A percentile compares a stretch with the other conserved stretches of the same genome.
Conservation (phyloP, 805 yeast genomes). For the Yarrowia osloensis region DNA sequence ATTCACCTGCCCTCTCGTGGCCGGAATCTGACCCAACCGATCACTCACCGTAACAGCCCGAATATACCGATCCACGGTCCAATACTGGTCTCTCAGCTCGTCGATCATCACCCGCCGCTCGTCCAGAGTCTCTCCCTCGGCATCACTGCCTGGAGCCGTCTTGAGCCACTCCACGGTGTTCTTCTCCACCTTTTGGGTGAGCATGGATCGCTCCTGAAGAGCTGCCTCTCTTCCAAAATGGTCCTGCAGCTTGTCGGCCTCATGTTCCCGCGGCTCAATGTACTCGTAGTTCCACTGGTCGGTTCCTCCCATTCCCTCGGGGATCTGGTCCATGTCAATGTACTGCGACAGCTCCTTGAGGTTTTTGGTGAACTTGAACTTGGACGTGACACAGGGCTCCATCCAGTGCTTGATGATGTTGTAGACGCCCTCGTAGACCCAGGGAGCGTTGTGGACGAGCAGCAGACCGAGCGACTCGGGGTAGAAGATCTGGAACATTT, state of each 20-base stretch:
- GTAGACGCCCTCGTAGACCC: slow-evolving; percentile 86
- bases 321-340: slow-evolving; percentile 56
- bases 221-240: slow-evolving; percentile 16
- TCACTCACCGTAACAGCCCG: slow-evolving; percentile 1
- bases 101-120: not conserved
- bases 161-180: slow-evolving; percentile 3
- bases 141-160: not conserved
- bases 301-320: slow-evolving; percentile 65
- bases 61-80: slow-evolving; percentile 14
- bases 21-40: slow-evolving; percentile 13
- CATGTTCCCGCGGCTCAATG: slow-evolving; percentile 52
- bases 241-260: slow-evolving; percentile 44
- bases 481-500: slow-evolving; percentile 79
- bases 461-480: slow-evolving; percentile 77
- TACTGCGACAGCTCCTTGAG: slow-evolving; percentile 58
- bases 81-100: slow-evolving; percentile 17
- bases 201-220: slow-evolving; percentile 2
- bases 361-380: slow-evolving; percentile 69
- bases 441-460: slow-evolving; percentile 78
- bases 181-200: slow-evolving; percentile 13
- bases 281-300: slow-evolving; percentile 56
- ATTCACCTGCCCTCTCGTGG: not conserved
- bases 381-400: slow-evolving; percentile 83
- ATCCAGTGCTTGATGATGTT: slow-evolving; percentile 77
- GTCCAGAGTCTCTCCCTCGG: slow-evolving; percentile 3